Evolutionary conservation across 108 stramenopile genomes (phyloP).

Genomic region (Skeletonema potamos): DNA sequence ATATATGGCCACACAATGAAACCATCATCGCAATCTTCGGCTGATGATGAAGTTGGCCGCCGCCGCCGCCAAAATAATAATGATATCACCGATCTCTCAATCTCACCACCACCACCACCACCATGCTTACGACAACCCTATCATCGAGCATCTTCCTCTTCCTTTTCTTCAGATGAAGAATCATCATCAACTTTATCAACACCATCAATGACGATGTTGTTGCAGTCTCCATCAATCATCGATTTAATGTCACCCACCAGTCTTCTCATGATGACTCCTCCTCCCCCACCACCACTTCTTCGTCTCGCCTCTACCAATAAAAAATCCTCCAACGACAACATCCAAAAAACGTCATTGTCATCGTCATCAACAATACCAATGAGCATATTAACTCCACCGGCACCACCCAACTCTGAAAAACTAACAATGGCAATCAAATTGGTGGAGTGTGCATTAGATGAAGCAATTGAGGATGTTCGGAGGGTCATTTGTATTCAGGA

Average conservation of each 20-base stretch:
- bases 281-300: background rate
- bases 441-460: background rate
- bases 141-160: background rate
- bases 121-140: background rate
- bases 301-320: too few relatives aligned
- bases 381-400: background rate
- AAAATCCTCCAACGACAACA: background rate
- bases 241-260: background rate
- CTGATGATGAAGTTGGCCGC: too few relatives aligned
- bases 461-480: background rate
- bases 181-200: background rate
- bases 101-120: background rate
- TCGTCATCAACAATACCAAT: background rate
- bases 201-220: background rate
- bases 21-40: too few relatives aligned
- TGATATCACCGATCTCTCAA: background rate
- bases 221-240: background rate
- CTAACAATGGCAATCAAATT: slow-evolving; percentile 5
- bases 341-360: background rate
- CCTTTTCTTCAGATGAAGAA: background rate
- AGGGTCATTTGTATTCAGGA: background rate
- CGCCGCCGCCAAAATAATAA: background rate
- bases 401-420: slow-evolving; percentile 23
- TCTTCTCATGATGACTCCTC: background rate
- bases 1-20: too few relatives aligned